A percentile compares a stretch with the other conserved stretches of the same genome.
phyloP scores from a whole-genome alignment of 1,139 yeast species.

The Komagataea norvegica region DNA sequence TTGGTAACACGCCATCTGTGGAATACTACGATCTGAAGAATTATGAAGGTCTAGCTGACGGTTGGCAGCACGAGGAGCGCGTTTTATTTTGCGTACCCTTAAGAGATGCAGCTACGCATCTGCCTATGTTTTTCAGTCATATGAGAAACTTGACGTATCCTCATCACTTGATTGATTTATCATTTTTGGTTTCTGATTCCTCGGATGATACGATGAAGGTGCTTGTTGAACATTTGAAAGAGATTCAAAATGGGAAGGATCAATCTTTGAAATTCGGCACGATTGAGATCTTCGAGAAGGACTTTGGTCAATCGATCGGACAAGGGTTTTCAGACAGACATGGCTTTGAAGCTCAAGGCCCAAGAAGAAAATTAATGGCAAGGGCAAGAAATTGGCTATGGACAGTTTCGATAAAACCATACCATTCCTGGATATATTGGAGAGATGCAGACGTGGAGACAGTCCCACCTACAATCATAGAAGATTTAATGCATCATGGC shows the following conservation, averaged over 20 bases:
- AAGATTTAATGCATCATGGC: constrained; percentile 62
- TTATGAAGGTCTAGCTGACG: constrained; percentile 46
- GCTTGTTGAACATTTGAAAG: constrained; percentile 39
- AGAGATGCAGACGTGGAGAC: constrained; percentile 70
- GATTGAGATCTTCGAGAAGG: constrained; percentile 61
- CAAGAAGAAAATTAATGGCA: constrained; percentile 68
- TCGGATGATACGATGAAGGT: constrained; percentile 51
- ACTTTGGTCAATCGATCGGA: constrained; percentile 66
- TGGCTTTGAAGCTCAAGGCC: constrained; percentile 72
- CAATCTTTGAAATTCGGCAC: constrained; percentile 39
- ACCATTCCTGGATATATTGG: constrained; percentile 79
- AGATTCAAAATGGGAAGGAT: constrained; percentile 46
- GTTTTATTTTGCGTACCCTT: constrained; percentile 63
- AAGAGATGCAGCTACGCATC: constrained; percentile 64
- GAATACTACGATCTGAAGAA: constrained; percentile 51
- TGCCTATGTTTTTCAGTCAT: constrained; percentile 62
- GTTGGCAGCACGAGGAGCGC: constrained; percentile 56
- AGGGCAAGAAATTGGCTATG: constrained; percentile 69
- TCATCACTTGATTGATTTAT: constrained; percentile 58
- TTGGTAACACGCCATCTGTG: constrained; percentile 32
- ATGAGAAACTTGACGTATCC: constrained; percentile 59
- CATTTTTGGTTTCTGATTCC: constrained; percentile 62
- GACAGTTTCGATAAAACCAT: constrained; percentile 58
- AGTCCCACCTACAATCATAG: constrained; percentile 55
- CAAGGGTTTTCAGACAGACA: constrained; percentile 62